These are phyloP conservation scores for Coemansia sp. DNA, from an alignment of 192 early-diverging fungal species.

Conservation along the genomic window DNA sequence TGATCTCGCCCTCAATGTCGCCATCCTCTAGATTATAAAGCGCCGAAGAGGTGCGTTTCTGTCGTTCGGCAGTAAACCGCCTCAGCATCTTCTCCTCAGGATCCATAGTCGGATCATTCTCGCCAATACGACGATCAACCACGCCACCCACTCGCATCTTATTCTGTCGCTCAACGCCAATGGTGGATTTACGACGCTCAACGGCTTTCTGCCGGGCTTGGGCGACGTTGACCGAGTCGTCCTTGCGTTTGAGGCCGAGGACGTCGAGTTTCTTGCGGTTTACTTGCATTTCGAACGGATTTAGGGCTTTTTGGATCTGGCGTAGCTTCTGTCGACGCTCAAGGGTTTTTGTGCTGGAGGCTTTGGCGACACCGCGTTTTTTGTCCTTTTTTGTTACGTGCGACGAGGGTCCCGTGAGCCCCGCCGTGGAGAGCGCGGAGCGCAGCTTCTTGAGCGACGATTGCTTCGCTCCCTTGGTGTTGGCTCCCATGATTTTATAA, in stretches of 20 bases:
- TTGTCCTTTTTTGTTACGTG: slow-evolving; percentile 67
- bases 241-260: slow-evolving; percentile 79
- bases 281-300: slow-evolving; percentile 90
- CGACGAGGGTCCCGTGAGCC: slow-evolving; percentile 69
- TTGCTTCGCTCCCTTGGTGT: slow-evolving; percentile 26
- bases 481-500: background rate
- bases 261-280: slow-evolving; percentile 81
- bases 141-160: slow-evolving; percentile 71
- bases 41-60: slow-evolving; percentile 43
- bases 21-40: slow-evolving; percentile 83
- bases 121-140: slow-evolving; percentile 94
- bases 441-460: slow-evolving; percentile 85
- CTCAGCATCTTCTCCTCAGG: slow-evolving; percentile 95
- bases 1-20: slow-evolving; percentile 56
- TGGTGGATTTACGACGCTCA: slow-evolving; percentile 83
- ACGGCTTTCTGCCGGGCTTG: slow-evolving; percentile 77
- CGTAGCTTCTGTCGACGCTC: slow-evolving; percentile 40
- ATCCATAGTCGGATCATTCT: slow-evolving; percentile 80
- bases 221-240: slow-evolving; percentile 76
- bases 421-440: slow-evolving; percentile 70
- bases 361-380: slow-evolving; percentile 59
- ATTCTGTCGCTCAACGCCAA: slow-evolving; percentile 73
- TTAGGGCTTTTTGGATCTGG: slow-evolving; percentile 55
- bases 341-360: slow-evolving; percentile 31
- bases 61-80: slow-evolving; percentile 87